Evolutionary conservation across 148 eudicot species (phyloP).

Genomic region (Hydrangea macrophylla): DNA sequence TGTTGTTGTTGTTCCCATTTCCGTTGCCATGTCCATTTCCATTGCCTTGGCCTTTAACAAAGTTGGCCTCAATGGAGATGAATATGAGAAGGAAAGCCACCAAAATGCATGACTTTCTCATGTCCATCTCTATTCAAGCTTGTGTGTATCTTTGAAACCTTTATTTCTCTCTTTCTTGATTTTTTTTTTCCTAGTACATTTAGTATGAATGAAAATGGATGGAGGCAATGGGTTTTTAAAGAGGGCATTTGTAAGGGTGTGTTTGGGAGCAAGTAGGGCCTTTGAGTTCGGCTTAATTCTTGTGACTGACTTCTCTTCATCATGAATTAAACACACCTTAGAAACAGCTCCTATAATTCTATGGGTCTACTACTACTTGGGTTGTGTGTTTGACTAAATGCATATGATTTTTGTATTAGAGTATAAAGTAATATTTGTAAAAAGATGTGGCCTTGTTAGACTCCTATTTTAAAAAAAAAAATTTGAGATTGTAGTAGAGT

Average conservation of each 20-base stretch:
- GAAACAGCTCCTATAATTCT: background rate
- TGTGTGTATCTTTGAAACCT: background rate
- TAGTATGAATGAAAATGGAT: constrained; percentile 3
- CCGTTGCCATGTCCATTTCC: background rate
- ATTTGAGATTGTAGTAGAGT: too few relatives aligned
- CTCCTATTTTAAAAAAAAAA: too few relatives aligned
- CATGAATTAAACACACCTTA: background rate
- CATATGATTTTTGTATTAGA: too few relatives aligned
- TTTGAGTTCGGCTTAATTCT: constrained; percentile 9
- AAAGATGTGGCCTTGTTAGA: too few relatives aligned
- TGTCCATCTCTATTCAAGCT: background rate
- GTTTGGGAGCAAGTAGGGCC: background rate
- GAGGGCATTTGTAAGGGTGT: constrained; percentile 2
- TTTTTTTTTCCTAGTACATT: too few relatives aligned
- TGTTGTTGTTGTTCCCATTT: background rate
- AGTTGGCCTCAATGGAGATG: constrained; percentile 18
- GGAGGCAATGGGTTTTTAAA: too few relatives aligned
- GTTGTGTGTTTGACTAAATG: background rate
- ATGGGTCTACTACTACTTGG: background rate
- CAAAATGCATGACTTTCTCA: constrained; percentile 9
- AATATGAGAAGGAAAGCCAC: constrained; percentile 12
- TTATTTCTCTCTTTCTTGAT: background rate
- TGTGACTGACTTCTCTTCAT: background rate
- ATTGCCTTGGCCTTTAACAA: constrained; percentile 7
- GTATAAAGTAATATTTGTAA: too few relatives aligned